Evolutionary conservation across 2,329 filamentous ascomycete species (phyloP), one percentile per base, ranked within the genome.

Genomic region (Apiospora kogelbergensis): DNA sequence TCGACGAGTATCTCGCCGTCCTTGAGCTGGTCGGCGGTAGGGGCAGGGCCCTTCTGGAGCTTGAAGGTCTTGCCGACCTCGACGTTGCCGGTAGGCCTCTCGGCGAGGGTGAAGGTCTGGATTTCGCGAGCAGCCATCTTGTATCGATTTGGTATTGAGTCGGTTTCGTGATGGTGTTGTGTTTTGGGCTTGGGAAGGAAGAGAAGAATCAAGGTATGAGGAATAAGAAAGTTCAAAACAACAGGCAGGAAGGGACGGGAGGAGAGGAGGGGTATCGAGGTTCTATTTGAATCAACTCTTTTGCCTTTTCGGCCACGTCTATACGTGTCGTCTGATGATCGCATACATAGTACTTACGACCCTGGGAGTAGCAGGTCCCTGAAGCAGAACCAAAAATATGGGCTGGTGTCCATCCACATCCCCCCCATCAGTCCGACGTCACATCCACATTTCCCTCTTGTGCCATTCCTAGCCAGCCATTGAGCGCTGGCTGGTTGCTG

Each of bases 61-160:
- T 80, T 81, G 80, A 93, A 93, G 17, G 91, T 93, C 77, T 88
- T 80, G 70, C 89, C 90, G 2, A 89, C 88, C 68, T 92, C 78
- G 78, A 93, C 90, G 70, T 84, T 80, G 67, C 79, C 83, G 67
- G 80, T 84, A 11, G 91, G 91, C 65, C 91, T 85, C 80, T 92
- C 85, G 67, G 88, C 89, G 69, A 93, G 87, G 71, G 88, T 83
- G 71, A 92, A 81, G 48, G 83, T 83, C 63, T 81, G 78, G 77
- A 84, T 86, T 24, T 84, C 78, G 65, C 78, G 79, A 48, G 79
- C 74, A 57, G 78, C 74, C 83, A 85, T 85, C 63, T 40, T 77
- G 74, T 7, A 22, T 20, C 7, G 63, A 17, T 40, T 40, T 64
- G 40, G 10, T 20, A 20, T 57, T 24, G 15, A 15, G 4, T 57